These are phyloP conservation scores for Bipolaris bicolor DNA, from an alignment of 2,329 filamentous ascomycete species.

Conservation along the genomic window DNA sequence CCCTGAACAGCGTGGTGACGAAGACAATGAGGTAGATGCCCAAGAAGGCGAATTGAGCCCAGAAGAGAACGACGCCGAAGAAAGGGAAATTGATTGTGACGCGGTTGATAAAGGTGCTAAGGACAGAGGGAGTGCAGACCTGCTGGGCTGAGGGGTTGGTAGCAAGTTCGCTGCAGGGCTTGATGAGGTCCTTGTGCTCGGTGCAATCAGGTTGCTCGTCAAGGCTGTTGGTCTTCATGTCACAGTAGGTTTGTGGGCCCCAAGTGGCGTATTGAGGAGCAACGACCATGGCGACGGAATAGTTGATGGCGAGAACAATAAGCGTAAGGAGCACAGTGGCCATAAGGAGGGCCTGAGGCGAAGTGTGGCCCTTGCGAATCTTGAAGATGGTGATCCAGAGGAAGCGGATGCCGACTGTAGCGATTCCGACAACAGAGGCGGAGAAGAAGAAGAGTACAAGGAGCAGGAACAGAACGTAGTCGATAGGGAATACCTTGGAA, in stretches of 20 bases:
- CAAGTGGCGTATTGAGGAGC: constrained; percentile 95
- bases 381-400: constrained; percentile 94
- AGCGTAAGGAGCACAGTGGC: constrained; percentile 90
- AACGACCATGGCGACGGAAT: constrained; percentile 89
- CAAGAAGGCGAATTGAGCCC: constrained; percentile 93
- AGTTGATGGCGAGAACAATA: constrained; percentile 90
- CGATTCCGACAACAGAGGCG: constrained; percentile 84
- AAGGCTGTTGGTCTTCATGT: constrained; percentile 67
- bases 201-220: constrained; percentile 77
- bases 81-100: constrained; percentile 94
- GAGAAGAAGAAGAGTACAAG: constrained; percentile 87
- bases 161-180: constrained; percentile 79
- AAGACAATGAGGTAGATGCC: constrained; percentile 83
- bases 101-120: constrained; percentile 91
- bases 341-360: constrained; percentile 88
- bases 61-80: constrained; percentile 91
- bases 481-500: constrained; percentile 83
- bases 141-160: constrained; percentile 72
- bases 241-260: constrained; percentile 93
- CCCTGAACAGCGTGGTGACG: constrained; percentile 76
- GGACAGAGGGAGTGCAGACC: constrained; percentile 89
- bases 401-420: constrained; percentile 89
- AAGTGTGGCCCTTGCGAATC: constrained; percentile 85
- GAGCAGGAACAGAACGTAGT: constrained; percentile 88
- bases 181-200: constrained; percentile 72